Base-by-base conservation (phyloP, 148 eudicot species). In the Dianthus caryophyllus region DNA sequence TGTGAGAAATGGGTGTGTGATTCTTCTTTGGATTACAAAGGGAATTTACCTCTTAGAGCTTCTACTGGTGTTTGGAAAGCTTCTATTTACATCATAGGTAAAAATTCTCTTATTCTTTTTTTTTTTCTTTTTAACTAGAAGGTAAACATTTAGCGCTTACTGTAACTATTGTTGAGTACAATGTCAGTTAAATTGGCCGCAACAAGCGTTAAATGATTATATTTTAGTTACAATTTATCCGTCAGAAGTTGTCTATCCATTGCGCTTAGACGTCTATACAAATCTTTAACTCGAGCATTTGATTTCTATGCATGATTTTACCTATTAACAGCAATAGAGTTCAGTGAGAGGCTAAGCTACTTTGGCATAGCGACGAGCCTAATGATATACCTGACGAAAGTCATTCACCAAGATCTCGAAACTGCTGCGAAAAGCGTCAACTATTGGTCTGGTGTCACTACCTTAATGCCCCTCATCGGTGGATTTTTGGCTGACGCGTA, bases 401-500 rank as follows among this genome's bases (percentile, higher is more conserved):
- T 88, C 67, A 74, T 91, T 48, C 96, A 88, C 39, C 83, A 81
- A 79, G 97, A 88, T 79, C 79, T 88, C 22, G 78, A 77, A 73
- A 83, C 90, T 2, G 88, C 97, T 27, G 97, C 84, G 2, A 91
- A 80, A 51, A 84, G 69, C 44, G 94, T 83, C 29, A 88, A 84
- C 56, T 65, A 76, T 44, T 91, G 96, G 96, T 16, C 78, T 18
- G 97, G 97, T 22, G 90, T 88, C 9, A 86, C 93, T 51, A 84
- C 96, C 1, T 55, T 87, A 63, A 88, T 85, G 87, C 93, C 96
- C 0, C 78, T 91, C 6, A 9, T 88, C 13, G 96, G 97, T 16
- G 97, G 96, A 0, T 87, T 91, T 69, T 26, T 91, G 46, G 97
- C 97, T 0, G 97, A 91, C 59, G 87, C 88, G 54, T 88, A 83